Evolutionary conservation across 1,284 basidiomycete species (phyloP).

Genomic region (Waitea zeae): DNA sequence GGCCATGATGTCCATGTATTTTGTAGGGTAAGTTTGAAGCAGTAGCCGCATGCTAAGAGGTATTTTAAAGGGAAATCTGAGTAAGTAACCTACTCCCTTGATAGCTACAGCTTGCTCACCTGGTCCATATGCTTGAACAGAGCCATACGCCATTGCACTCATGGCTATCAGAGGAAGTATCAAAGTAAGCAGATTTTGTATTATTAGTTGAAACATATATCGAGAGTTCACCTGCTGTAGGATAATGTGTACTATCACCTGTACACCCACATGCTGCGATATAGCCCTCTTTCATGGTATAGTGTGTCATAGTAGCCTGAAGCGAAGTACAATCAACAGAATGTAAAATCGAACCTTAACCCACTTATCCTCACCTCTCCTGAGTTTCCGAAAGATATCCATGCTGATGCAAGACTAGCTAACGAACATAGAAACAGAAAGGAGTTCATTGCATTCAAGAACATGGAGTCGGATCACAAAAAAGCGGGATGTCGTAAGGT

Average conservation of each 20-base stretch:
- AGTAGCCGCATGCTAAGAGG: slow-evolving; percentile 53
- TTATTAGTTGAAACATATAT: not conserved
- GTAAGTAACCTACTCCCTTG: not conserved
- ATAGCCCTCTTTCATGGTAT: slow-evolving; percentile 36
- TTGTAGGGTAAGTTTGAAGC: slow-evolving; percentile 59
- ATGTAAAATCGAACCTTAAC: too few species aligned
- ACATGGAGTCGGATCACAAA: too few species aligned
- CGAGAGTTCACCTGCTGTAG: slow-evolving; percentile 1
- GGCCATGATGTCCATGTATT: slow-evolving; percentile 47
- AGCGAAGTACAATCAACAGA: too few species aligned
- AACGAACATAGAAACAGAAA: not conserved
- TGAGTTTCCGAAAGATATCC: not conserved
- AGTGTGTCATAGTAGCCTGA: slow-evolving; percentile 48
- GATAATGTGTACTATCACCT: slow-evolving; percentile 21
- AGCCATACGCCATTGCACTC: slow-evolving; percentile 61
- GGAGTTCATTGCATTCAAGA: too few species aligned
- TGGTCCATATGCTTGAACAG: slow-evolving; percentile 53
- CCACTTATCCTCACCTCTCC: too few species aligned
- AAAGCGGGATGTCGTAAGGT: too few species aligned
- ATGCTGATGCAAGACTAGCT: not conserved
- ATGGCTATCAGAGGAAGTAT: slow-evolving; percentile 48
- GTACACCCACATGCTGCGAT: slow-evolving; percentile 50
- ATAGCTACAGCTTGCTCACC: not conserved
- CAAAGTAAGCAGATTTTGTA: not conserved
- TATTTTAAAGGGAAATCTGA: not conserved